Evolutionary conservation across 352 stramenopile species (phyloP), one percentile per base, ranked within the genome.

Genomic region (Globisporangium radiosum): DNA sequence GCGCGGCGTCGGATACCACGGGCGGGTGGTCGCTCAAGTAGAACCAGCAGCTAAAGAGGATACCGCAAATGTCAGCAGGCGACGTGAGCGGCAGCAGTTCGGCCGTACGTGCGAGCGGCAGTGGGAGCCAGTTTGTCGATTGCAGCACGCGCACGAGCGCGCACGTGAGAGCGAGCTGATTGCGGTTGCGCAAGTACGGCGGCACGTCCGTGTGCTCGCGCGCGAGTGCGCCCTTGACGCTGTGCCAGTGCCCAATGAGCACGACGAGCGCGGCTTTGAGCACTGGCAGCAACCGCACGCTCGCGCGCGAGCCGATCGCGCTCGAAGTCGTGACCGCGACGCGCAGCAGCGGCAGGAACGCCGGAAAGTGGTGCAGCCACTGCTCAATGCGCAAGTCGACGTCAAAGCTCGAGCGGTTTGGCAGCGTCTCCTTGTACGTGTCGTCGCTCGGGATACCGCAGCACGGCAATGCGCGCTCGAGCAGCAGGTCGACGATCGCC

Each of bases 11-110:
- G 25, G 25, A 33, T 33, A 33, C 25, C 25, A 33, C 25, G 25
- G 25, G 85, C 7, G 85, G 82, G 37, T 91, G 77, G 52, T 94
- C 83, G 1, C 76, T 75, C 48, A 94, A 71, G 61, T 86, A 94
- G 59, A 88, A 90, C 85, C 85, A 94, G 60, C 81, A 89, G 63
- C 78, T 88, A 42, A 91, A 90, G 44, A 94, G 73, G 56, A 94
- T 89, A 0, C 67, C 69, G 25, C 85, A 82, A 43, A 92, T 87
- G 47, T 94, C 85, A 7, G 70, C 70, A 0, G 85, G 76, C 11
- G 76, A 81, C 1, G 83, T 87, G 40, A 89, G 50, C 13, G 81
- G 85, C 15, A 94, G 66, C 59, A 94, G 57, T 58, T 91, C 76
- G 0, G 73, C 81, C 0, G 77, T 72, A 38, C 71, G 70, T 4